A percentile compares a stretch with the other conserved stretches of the same genome.
Evolutionary conservation across 1,284 basidiomycete genomes (phyloP).

Genomic region (Psilocybe mexicana): DNA sequence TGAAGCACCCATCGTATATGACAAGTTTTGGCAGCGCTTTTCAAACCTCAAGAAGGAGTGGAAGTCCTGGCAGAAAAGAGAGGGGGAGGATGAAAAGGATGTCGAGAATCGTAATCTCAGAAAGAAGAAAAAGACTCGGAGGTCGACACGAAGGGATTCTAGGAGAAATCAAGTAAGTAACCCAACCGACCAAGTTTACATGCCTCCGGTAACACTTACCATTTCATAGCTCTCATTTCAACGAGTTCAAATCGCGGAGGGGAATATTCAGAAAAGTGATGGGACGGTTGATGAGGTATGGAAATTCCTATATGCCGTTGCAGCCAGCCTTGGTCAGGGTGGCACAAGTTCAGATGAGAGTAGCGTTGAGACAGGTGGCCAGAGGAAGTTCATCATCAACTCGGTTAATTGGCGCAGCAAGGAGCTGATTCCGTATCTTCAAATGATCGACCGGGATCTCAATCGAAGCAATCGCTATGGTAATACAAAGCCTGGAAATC

Average conservation of each 20-base stretch:
- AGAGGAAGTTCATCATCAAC: background rate
- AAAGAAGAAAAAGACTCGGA: background rate
- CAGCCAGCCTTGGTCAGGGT: background rate
- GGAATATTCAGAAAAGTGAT: background rate
- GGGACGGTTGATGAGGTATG: conserved; percentile 1
- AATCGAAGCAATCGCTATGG: conserved; percentile 3
- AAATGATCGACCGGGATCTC: conserved; percentile 5
- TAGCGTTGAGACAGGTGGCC: background rate
- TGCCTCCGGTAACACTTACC: background rate
- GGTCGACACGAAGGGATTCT: conserved; percentile 1
- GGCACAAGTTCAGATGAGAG: conserved; percentile 5
- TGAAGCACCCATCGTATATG: background rate
- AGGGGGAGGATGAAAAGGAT: background rate
- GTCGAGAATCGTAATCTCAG: background rate
- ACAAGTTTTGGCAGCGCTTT: conserved; percentile 2
- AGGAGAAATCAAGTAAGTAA: conserved; percentile 1
- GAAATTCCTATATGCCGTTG: conserved; percentile 1
- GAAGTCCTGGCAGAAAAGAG: background rate
- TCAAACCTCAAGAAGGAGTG: background rate
- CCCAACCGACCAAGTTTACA: background rate
- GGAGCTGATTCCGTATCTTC: conserved; percentile 2
- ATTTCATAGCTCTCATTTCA: background rate
- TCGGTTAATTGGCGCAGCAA: background rate
- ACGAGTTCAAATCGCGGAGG: background rate
- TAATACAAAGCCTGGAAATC: conserved; percentile 1